Conservation (phyloP, 352 stramenopile genomes). For the Phytophthora sansomeana region DNA sequence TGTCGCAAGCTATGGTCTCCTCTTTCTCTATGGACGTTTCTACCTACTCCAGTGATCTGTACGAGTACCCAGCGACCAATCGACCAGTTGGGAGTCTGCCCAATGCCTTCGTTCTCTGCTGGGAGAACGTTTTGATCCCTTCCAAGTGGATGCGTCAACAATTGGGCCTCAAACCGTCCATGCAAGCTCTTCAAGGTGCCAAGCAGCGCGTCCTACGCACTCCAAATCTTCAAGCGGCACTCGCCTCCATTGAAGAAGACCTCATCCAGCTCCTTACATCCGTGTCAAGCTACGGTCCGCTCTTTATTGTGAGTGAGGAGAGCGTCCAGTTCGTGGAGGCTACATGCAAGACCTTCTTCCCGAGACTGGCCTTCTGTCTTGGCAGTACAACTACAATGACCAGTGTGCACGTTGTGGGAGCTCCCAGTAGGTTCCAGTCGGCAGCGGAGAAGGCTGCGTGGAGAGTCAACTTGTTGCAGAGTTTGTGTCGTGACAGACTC, state of each 20-base stretch:
- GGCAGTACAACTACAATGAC: constrained; percentile 54
- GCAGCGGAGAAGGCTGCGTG: constrained; percentile 59
- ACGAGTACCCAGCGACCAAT: constrained; percentile 54
- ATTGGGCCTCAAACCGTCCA: constrained; percentile 51
- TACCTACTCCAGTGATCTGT: constrained; percentile 61
- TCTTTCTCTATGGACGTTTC: constrained; percentile 74
- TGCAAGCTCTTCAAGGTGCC: constrained; percentile 49
- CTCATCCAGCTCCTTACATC: constrained; percentile 61
- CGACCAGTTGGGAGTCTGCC: constrained; percentile 31
- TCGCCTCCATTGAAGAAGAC: constrained; percentile 69
- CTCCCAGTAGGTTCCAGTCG: constrained; percentile 62
- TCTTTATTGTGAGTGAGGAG: constrained; percentile 77
- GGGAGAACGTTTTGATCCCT: constrained; percentile 72
- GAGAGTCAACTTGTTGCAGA: constrained; percentile 62
- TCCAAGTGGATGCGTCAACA: constrained; percentile 72
- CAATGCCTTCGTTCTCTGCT: constrained; percentile 74
- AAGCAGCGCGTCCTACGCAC: constrained; percentile 56
- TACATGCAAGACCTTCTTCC: constrained; percentile 71
- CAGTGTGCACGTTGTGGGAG: constrained; percentile 68
- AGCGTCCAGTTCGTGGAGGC: constrained; percentile 68
- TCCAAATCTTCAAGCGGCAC: constrained; percentile 53
- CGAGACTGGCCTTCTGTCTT: constrained; percentile 68
- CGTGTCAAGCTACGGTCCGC: constrained; percentile 53
- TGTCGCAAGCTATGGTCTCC: constrained; percentile 61
- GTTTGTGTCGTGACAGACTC: constrained; percentile 62